Evolutionary conservation across 176 grass and related monocot species (phyloP).

Genomic region (Lolium multiflorum): DNA sequence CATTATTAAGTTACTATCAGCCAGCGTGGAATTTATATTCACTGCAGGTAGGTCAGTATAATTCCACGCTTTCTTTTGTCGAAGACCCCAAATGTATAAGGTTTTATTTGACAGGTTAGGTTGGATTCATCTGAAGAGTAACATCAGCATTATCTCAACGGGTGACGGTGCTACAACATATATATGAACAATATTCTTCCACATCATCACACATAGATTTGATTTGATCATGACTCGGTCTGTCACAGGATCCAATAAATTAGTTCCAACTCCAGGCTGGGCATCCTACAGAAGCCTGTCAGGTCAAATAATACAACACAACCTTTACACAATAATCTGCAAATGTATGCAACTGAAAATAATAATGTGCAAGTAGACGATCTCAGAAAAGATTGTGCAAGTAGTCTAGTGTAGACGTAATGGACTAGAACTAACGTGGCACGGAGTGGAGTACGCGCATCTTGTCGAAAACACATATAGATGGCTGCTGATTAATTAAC

Average conservation of each 20-base stretch:
- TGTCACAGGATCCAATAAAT: conserved; percentile 21
- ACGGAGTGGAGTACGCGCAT: conserved; percentile 45
- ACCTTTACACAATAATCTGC: conserved; percentile 36
- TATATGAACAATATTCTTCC: conserved; percentile 39
- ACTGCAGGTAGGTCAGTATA: background rate
- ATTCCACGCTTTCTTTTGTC: background rate
- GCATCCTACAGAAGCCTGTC: conserved; percentile 16
- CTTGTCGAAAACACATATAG: conserved; percentile 28
- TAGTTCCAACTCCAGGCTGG: conserved; percentile 45
- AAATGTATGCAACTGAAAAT: background rate
- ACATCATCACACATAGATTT: conserved; percentile 48
- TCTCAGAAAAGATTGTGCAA: conserved; percentile 30
- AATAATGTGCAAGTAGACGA: conserved; percentile 6
- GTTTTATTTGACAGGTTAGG: background rate
- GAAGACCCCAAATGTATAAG: background rate
- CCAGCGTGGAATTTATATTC: no score
- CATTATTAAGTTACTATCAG: no score
- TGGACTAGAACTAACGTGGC: conserved; percentile 35
- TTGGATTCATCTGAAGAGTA: background rate
- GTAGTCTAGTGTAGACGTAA: background rate
- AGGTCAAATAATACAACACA: conserved; percentile 53
- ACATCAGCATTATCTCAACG: background rate
- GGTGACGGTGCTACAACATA: background rate
- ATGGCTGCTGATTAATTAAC: conserved; percentile 18
- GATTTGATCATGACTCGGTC: conserved; percentile 40